Evolutionary conservation across 2,329 filamentous ascomycete species (phyloP).

Genomic region (Pseudogymnoascus sp.): DNA sequence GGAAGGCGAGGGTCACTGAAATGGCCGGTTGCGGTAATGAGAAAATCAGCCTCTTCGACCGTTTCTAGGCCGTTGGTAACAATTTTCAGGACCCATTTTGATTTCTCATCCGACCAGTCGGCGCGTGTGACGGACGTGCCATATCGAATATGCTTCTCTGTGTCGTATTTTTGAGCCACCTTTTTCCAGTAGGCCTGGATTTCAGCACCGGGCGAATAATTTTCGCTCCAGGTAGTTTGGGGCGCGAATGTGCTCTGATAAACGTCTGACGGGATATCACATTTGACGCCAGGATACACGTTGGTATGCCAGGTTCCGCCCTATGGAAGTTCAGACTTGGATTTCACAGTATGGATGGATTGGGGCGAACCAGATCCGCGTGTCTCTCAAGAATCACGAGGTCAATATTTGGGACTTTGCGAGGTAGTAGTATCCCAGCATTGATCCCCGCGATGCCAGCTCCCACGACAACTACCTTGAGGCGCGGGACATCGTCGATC

Average conservation of each 20-base stretch:
- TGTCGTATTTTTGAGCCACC: constrained; percentile 53
- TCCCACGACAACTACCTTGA: constrained; percentile 45
- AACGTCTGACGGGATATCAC: constrained; percentile 62
- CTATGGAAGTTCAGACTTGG: constrained; percentile 22
- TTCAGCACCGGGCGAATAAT: constrained; percentile 58
- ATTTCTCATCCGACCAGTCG: constrained; percentile 25
- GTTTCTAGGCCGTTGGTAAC: constrained; percentile 25
- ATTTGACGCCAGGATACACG: constrained; percentile 57
- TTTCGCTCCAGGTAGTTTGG: constrained; percentile 59
- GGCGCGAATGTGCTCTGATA: constrained; percentile 61
- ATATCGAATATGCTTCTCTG: constrained; percentile 50
- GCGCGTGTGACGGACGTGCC: constrained; percentile 27
- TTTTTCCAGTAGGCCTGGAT: constrained; percentile 59
- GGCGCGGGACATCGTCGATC: constrained; percentile 5
- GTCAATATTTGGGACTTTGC: constrained; percentile 59
- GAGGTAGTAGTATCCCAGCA: constrained; percentile 56
- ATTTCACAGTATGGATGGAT: not conserved
- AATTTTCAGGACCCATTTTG: constrained; percentile 26
- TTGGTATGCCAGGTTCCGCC: constrained; percentile 47
- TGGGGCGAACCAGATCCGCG: constrained; percentile 48
- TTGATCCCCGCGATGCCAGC: constrained; percentile 55
- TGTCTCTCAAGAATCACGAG: constrained; percentile 64
- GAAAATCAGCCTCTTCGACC: constrained; percentile 33
- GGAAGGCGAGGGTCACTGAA: constrained; percentile 12
- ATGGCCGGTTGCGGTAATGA: constrained; percentile 43